Percentiles rank a stretch among this genome's conserved stretches.
Conservation (phyloP, 1,284 basidiomycete species). For the Puccinia coronata region DNA sequence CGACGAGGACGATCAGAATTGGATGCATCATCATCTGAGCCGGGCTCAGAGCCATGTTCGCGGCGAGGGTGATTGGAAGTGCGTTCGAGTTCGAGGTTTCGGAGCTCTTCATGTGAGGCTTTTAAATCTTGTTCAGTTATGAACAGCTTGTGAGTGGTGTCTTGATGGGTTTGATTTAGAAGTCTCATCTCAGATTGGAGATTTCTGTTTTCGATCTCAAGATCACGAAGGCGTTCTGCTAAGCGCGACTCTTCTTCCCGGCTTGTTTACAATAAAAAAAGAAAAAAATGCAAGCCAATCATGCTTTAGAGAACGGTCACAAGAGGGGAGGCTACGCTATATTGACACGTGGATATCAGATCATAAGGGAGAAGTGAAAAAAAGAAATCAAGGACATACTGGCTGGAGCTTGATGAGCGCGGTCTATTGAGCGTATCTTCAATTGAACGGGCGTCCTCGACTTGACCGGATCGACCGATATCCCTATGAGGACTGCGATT, state of each 20-base stretch:
- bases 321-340: background rate
- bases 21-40: conserved; percentile 13
- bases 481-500: conserved; percentile 30
- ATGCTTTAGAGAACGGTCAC: background rate
- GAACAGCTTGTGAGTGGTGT: conserved; percentile 32
- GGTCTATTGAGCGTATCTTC: conserved; percentile 3
- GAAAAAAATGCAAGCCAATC: conserved; percentile 11
- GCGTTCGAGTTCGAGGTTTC: conserved; percentile 23
- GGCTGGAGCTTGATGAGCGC: conserved; percentile 11
- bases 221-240: conserved; percentile 70
- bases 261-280: background rate
- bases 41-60: conserved; percentile 25
- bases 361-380: background rate
- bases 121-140: conserved; percentile 36
- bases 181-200: background rate
- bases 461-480: background rate
- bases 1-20: conserved; percentile 59
- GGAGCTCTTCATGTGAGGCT: conserved; percentile 24
- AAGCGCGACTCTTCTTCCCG: conserved; percentile 65
- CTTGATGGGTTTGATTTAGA: conserved; percentile 24
- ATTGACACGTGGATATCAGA: background rate
- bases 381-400: conserved; percentile 4
- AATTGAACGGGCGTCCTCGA: background rate
- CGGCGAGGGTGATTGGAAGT: background rate
- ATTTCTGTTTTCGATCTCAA: conserved; percentile 71